Base-by-base conservation (phyloP, 129 eudicot species). In the Helichrysum umbraculigerum region DNA sequence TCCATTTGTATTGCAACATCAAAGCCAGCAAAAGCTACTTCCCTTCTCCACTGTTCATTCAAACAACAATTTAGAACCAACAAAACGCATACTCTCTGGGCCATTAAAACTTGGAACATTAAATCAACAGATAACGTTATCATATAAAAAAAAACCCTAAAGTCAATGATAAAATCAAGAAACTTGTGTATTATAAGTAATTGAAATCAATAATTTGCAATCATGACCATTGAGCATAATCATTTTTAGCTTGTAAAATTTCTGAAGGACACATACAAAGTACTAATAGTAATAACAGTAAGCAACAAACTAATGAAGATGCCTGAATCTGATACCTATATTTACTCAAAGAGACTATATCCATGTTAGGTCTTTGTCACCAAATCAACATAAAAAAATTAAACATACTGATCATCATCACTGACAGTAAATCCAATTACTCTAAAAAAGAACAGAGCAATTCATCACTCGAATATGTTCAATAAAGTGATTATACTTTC, bases 1-100 rank as follows among this genome's bases (percentile, higher is more conserved):
- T 93, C 98, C 97, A 93, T 93, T 78, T 93, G 98, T 68, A 93
- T 91, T 22, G 98, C 83, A 81, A 93, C 96, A 84, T 93, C 98
- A 77, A 90, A 93, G 21, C 98, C 98, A 82, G 98, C 98, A 84
- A 93, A 93, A 78, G 97, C 98, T 76, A 93, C 96, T 80, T 93
- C 98, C 80, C 98, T 81, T 71, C 92, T 91, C 98, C 98, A 93
- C 98, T 93, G 81, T 44, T 73, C 32, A 79, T 56, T 73, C 5
- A 75, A 39, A 37, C 50, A 2, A 56, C n/a, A 66, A 66, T 56
- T 70, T 21, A 59, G 70, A 42, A 30, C 33, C 8, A 71, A 76
- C 81, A 54, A 78, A 57, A 41, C n/a, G 58, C 7, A 71, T 51
- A 41, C 41, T 39, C 69, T 37, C 78, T 22, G 3, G 28, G 42